Evolutionary conservation across 139 green algal genomes (phyloP), one percentile per base, ranked within the genome.

Genomic region (Chlorella sp.): DNA sequence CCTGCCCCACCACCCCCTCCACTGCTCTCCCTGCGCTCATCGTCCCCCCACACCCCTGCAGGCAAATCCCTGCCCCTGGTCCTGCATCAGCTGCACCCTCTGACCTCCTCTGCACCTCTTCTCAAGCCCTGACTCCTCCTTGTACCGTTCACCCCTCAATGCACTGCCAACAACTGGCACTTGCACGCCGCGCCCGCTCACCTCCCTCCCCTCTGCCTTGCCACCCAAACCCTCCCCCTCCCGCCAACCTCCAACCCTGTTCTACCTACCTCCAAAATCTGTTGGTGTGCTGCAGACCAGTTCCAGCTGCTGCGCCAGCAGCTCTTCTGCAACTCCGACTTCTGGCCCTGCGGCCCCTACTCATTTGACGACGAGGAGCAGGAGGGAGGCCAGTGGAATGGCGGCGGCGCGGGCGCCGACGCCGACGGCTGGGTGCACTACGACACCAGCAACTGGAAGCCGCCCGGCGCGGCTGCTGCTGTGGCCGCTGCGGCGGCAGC

Each of bases 281-380:
- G 26, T 76, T 21, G 2, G 24, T 42, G 3, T 75, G 48, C 48
- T 88, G 32, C 85, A 89, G 89, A 89, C 71, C 40, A 91, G 68
- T 93, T 86, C 68, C 86, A 93, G 53, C 75, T 89, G 32, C 64
- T 93, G 61, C 80, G 90, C 14, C 79, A 91, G 89, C 42, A 89
- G 60, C 81, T 93, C 30, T 93, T 93, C 71, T 24, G 19, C 40
- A 89, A 93, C 36, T 89, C 78, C 24, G 81, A 88, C 66, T 91
- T 93, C 73, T 93, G 90, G 90, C 90, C 90, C 3, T 93, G 87
- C 81, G 90, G 90, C 11, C 90, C 90, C 21, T 93, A 93, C 60
- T 32, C 32, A 4, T 89, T 91, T 75, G 88, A 91, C 73, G 90
- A 90, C 22, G 86, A 86, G 76, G 61, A 87, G 68, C 24, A 69